Percentiles rank a stretch among this genome's conserved stretches.
These are phyloP conservation scores for Flaveria brownii DNA, from an alignment of 129 eudicot genomes.

Conservation along the genomic window DNA sequence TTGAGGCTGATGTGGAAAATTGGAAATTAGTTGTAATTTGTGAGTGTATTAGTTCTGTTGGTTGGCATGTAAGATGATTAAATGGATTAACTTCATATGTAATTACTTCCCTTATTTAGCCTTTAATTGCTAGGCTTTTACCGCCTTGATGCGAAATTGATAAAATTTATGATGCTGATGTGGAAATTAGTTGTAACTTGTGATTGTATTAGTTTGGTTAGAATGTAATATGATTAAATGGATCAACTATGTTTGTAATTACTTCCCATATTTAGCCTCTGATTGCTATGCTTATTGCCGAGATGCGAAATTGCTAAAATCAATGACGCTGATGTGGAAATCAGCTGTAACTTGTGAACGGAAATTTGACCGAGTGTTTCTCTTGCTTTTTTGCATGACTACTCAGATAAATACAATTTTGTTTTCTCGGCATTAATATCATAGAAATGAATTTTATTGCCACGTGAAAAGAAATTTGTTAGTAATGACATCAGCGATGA, in stretches of 20 bases:
- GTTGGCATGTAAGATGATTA: background rate
- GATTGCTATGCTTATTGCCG: background rate
- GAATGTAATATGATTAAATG: too few species aligned
- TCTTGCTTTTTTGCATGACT: conserved; percentile 20
- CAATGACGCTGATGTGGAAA: conserved; percentile 13
- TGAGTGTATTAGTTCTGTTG: background rate
- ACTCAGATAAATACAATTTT: conserved; percentile 3
- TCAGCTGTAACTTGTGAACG: conserved; percentile 1
- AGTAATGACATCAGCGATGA: conserved; percentile 29
- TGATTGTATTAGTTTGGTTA: background rate
- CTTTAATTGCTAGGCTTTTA: background rate
- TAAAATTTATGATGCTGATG: background rate
- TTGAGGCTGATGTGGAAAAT: conserved; percentile 20
- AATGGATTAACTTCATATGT: background rate
- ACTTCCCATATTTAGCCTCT: background rate
- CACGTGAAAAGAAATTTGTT: background rate
- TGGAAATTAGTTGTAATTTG: conserved; percentile 15
- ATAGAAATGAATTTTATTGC: conserved; percentile 9
- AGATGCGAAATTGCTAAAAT: background rate
- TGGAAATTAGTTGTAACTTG: conserved; percentile 17
- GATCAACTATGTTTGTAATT: too few species aligned
- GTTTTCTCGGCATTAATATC: conserved; percentile 7
- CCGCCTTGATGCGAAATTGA: background rate
- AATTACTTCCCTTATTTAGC: background rate
- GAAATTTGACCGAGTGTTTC: conserved; percentile 9